These are phyloP conservation scores for Paraphaeosphaeria minitans DNA, from an alignment of 2,329 filamentous ascomycete species.

Conservation along the genomic window DNA sequence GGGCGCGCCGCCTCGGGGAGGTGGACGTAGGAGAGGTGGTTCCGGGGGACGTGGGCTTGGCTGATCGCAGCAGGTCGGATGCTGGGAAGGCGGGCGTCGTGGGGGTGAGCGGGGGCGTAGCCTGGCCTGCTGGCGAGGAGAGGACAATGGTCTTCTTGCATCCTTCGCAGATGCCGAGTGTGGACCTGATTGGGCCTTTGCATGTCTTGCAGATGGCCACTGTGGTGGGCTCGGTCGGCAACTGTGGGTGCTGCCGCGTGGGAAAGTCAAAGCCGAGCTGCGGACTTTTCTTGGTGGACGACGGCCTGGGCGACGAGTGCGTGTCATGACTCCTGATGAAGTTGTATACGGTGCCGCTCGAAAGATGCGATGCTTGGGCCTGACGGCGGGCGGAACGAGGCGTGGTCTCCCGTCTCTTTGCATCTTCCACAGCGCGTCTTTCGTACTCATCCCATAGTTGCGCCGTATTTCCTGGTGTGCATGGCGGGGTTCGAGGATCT, in stretches of 20 bases:
- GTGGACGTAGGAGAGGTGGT: conserved; percentile 17
- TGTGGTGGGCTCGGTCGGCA: conserved; percentile 20
- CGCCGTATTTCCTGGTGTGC: conserved; percentile 35
- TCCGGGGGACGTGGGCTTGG: conserved; percentile 23
- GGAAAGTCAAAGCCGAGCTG: conserved; percentile 35
- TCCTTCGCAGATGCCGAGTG: conserved; percentile 35
- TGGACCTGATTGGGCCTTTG: conserved; percentile 31
- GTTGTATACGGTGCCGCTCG: conserved; percentile 26
- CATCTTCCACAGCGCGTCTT: conserved; percentile 37
- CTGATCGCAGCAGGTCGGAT: conserved; percentile 26
- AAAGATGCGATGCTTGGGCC: conserved; percentile 20
- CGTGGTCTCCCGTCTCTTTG: conserved; percentile 32
- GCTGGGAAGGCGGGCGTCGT: conserved; percentile 30
- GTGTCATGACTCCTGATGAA: conserved; percentile 24
- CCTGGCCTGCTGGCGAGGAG: conserved; percentile 22
- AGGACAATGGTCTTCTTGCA: conserved; percentile 39
- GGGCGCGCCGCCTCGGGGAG: conserved; percentile 26
- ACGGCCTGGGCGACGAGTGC: conserved; percentile 7
- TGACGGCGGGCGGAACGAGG: conserved; percentile 11
- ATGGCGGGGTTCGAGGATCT: conserved; percentile 33
- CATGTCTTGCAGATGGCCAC: conserved; percentile 41
- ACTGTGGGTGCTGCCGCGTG: conserved; percentile 8
- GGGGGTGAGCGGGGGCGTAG: conserved; percentile 35
- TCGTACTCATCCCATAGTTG: conserved; percentile 45
- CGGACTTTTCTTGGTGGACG: conserved; percentile 18